Evolutionary conservation across 1,139 yeast genomes (phyloP).

Genomic region (Debaryomyces udenii): DNA sequence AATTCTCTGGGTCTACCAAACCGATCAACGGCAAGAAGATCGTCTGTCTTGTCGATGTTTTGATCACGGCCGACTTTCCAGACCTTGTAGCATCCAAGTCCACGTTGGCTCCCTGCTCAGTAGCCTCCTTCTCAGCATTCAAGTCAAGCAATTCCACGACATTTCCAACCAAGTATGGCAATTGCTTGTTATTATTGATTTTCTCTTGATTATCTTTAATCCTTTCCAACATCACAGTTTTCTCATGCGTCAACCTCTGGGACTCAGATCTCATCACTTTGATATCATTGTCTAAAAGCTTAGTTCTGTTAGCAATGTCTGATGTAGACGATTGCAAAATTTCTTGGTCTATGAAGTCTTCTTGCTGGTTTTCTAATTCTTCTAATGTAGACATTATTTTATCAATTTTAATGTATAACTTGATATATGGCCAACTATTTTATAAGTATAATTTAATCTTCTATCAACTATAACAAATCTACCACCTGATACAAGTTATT

Average conservation of each 20-base stretch:
- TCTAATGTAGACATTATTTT: slow-evolving; percentile 64
- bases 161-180: slow-evolving; percentile 97
- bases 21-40: slow-evolving; percentile 96
- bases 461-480: neutral
- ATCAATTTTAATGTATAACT: neutral
- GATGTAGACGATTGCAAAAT: slow-evolving; percentile 76
- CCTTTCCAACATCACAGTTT: slow-evolving; percentile 88
- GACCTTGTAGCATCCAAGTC: slow-evolving; percentile 89
- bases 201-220: slow-evolving; percentile 96
- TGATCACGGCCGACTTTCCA: slow-evolving; percentile 97
- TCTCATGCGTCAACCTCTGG: slow-evolving; percentile 89
- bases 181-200: slow-evolving; percentile 91
- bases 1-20: slow-evolving; percentile 80
- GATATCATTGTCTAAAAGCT: slow-evolving; percentile 90
- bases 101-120: slow-evolving; percentile 92
- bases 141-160: slow-evolving; percentile 92
- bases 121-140: slow-evolving; percentile 83
- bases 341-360: slow-evolving; percentile 72
- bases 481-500: slow-evolving; percentile 2
- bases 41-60: slow-evolving; percentile 96
- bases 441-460: slow-evolving; percentile 1
- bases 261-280: slow-evolving; percentile 93
- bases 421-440: neutral
- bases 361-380: slow-evolving; percentile 59
- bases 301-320: slow-evolving; percentile 84